Evolutionary conservation across 306 rosid species (phyloP), one percentile per base, ranked within the genome.

Genomic region (Lathyrus sativus): DNA sequence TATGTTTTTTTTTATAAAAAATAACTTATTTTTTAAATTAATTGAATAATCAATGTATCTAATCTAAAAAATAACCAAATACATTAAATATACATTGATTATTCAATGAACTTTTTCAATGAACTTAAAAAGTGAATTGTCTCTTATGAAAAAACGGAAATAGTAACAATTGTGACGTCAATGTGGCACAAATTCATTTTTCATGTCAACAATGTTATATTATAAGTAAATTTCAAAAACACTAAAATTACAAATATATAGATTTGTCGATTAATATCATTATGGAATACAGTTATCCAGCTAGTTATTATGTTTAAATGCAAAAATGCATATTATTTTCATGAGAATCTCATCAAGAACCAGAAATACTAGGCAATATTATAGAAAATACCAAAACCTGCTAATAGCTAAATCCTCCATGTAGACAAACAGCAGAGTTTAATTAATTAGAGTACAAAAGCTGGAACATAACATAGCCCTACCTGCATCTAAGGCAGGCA

Each of bases 401-500:
- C 73, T 46, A 46, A 64, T 35, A 68, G 53, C 45, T 54, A 39
- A 45, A 70, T 65, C 77, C 61, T 63, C 48, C 55, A 19, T 67
- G 65, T 8, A 51, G 78, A 70, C 19, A 77, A 70, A 84, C 76
- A 67, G 54, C 12, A 55, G 29, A 70, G 44, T 73, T 66, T 48
- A 53, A 9, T 15, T 59, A 35, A 6, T 64, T 63, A 42, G 19
- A 42, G 19, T 24, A 63, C 12, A 58, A 65, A 74, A 65, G 70
- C 39, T 7, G 15, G 26, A 63, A 63, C 68, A 77, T 72, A 65
- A 45, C 51, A 44, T 39, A 79, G 49, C 60, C 18, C 39, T 56
- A 7, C 35, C 39, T 49, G 76, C 69, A 62, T 62, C 74, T 41
- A 33, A 38, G 43, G 41, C 33, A 0, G 11, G 65, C 33, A 0